These are phyloP conservation scores for Rossbeevera mucosa DNA, from an alignment of 768 basidiomycete genomes.

Conservation along the genomic window DNA sequence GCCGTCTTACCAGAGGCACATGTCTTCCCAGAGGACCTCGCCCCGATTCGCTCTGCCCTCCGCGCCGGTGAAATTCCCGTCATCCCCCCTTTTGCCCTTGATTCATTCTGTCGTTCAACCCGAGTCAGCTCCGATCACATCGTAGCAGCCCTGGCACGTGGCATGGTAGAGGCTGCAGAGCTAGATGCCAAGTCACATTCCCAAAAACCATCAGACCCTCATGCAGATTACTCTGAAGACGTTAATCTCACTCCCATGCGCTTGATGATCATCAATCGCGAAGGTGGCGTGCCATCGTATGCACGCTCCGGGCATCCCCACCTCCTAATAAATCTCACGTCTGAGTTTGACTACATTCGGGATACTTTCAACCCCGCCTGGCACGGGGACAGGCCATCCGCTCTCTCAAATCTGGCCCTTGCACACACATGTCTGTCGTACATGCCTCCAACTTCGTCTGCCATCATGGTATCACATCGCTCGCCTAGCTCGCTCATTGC, in stretches of 20 bases:
- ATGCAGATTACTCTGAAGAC: conserved; percentile 43
- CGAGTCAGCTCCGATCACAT: conserved; percentile 87
- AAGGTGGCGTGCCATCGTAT: conserved; percentile 96
- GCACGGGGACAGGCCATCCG: conserved; percentile 73
- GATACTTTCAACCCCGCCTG: conserved; percentile 79
- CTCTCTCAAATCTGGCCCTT: conserved; percentile 80
- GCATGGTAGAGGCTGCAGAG: conserved; percentile 63
- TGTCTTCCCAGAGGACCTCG: conserved; percentile 73
- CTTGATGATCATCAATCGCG: conserved; percentile 94
- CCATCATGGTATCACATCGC: conserved; percentile 95
- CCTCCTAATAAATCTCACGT: conserved; percentile 88
- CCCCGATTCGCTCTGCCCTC: conserved; percentile 83
- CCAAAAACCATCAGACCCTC: conserved; percentile 27
- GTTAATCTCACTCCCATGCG: conserved; percentile 89
- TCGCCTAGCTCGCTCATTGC: conserved; percentile 93
- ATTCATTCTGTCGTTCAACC: conserved; percentile 82
- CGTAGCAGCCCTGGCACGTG: conserved; percentile 78
- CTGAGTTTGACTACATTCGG: conserved; percentile 81
- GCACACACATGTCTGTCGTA: conserved; percentile 82
- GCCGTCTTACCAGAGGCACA: conserved; percentile 66
- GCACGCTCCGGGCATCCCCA: conserved; percentile 93
- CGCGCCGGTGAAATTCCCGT: conserved; percentile 95
- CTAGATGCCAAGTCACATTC: conserved; percentile 40
- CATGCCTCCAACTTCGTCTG: conserved; percentile 93
- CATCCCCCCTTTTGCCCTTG: conserved; percentile 86